Percentiles rank a stretch among this genome's conserved stretches.
phyloP scores from a whole-genome alignment of 169 alveolate species.

The Sarcocystis neurona region DNA sequence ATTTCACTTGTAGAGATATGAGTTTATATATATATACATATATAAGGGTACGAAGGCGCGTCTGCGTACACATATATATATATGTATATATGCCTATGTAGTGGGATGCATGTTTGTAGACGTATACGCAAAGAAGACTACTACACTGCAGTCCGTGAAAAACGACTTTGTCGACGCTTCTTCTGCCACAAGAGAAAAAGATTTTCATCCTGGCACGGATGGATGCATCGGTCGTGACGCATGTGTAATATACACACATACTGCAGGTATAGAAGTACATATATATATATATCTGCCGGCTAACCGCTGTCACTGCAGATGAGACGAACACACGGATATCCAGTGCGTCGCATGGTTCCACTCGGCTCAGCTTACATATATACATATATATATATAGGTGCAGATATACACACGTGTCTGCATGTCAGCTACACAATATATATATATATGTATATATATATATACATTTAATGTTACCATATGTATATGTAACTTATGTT shows the following conservation, averaged over 20 bases:
- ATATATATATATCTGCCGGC: too few species aligned
- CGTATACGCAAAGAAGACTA: neutral
- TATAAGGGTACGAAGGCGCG: neutral
- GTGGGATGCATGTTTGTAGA: neutral
- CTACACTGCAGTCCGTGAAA: neutral
- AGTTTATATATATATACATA: neutral
- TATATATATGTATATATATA: neutral
- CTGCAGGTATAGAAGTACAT: too few species aligned
- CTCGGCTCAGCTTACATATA: neutral
- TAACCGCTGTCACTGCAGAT: neutral
- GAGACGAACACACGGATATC: neutral
- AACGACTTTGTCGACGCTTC: neutral
- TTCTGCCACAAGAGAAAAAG: neutral
- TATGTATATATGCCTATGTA: neutral
- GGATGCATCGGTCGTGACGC: neutral
- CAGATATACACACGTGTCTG: too few species aligned
- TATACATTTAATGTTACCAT: too few species aligned
- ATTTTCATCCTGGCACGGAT: neutral
- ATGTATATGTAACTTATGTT: too few species aligned
- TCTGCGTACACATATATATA: neutral
- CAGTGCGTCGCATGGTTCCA: too few species aligned
- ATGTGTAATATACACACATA: too few species aligned
- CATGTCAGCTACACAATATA: too few species aligned
- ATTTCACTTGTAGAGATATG: too few species aligned
- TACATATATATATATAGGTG: neutral